A percentile compares a stretch with the other conserved stretches of the same genome.
These are phyloP conservation scores for Picochlorum sp. DNA, from an alignment of 139 green algal species.

Conservation along the genomic window DNA sequence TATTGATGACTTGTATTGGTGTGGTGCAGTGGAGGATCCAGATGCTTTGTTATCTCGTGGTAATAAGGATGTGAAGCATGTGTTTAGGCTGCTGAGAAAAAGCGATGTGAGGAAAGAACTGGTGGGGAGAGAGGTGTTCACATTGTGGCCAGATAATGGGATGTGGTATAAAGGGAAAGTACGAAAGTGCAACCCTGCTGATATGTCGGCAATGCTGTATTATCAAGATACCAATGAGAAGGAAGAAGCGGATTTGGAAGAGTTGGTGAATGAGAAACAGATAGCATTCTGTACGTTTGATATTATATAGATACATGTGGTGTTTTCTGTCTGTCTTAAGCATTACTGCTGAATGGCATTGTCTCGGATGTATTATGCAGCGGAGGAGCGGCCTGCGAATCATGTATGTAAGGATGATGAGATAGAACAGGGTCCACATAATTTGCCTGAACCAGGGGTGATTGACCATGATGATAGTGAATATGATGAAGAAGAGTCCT, in stretches of 20 bases:
- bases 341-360: neutral
- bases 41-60: neutral
- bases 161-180: slow-evolving; percentile 3
- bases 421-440: neutral
- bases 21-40: neutral
- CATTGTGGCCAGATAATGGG: slow-evolving; percentile 4
- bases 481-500: neutral
- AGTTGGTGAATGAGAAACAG: neutral
- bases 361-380: neutral
- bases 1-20: neutral
- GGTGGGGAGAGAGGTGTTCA: neutral
- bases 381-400: neutral
- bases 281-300: slow-evolving; percentile 7
- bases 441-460: neutral
- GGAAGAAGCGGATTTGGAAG: slow-evolving; percentile 2
- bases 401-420: neutral
- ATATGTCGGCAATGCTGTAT: neutral
- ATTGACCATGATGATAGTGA: neutral
- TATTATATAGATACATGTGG: too few species aligned
- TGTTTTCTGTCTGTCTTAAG: neutral
- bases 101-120: neutral
- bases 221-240: slow-evolving; percentile 5
- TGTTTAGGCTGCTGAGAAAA: neutral
- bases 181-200: neutral
- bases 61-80: neutral